Evolutionary conservation across 208 protist species (phyloP), one percentile per base, ranked within the genome.

Genomic region (Vickermania ingenoplastis): DNA sequence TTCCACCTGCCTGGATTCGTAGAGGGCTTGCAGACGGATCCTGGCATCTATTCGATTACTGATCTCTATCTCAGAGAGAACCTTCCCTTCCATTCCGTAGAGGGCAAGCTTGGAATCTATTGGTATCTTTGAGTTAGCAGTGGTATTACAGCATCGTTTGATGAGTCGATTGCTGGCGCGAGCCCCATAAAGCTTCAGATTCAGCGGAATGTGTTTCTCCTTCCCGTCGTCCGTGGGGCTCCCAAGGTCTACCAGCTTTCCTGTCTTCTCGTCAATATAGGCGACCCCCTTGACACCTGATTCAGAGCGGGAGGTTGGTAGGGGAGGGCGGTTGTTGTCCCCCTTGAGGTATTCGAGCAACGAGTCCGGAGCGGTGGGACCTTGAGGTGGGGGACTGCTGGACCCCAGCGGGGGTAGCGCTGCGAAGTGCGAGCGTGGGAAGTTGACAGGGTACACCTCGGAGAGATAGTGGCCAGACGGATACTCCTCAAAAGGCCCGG

Each of bases 401-500:
- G 3, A 14, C 5, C 31, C 49, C 21, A 61, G 41, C n/a, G 57
- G 14, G 29, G 57, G 59, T 17, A 50, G 29, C 4, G 56, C 11
- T 17, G 41, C 29, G 23, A 22, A 7, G 27, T 50, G 56, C 41
- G 57, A 45, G 57, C 36, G 25, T 29, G 4, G 57, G n/a, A 31
- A 52, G 31, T 29, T 25, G 36, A 23, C 27, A 30, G n/a, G 41
- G 29, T 63, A 63, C 14, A 25, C 30, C 17, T 41, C 25, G 41
- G 59, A 51, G 48, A 63, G 49, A 29, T 41, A 49, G 45, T 63
- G 59, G 3, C 59, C 59, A 21, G 59, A 28, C n/a, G 59, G 59
- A 28, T 63, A 63, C 45, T 41, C 23, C 4, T 55, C 27, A 24
- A 63, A 63, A 5, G 55, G 21, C n/a, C n/a, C 17, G 11, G 36